Base-by-base conservation (phyloP, 2,329 filamentous ascomycete species). In the Fusarium continuum region DNA sequence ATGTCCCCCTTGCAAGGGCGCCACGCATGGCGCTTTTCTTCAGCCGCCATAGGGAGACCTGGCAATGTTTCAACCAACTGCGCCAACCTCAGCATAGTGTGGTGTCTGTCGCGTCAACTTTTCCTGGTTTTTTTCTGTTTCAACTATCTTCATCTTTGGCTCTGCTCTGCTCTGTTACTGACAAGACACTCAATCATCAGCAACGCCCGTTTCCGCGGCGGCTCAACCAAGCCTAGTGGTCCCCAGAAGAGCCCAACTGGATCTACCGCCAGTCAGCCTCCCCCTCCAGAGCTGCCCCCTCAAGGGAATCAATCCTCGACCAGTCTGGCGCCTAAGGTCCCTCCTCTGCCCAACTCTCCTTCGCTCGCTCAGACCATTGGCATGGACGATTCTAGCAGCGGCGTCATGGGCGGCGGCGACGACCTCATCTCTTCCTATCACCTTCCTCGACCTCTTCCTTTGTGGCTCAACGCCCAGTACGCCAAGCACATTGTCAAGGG, bases 401-500 rank as follows among this genome's bases (percentile, higher is more conserved):
- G 82, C 73, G 74, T 76, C 48, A 77, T 79, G 65, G 67, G 75
- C 64, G 79, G 75, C 64, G 79, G 78, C 55, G 85, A 88, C 69
- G 84, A 86, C 53, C 75, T 85, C 46, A 81, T 88, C 65, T 79
- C 80, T 67, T 80, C 80, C 11, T 88, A 88, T 72, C 86, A 89
- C 68, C 80, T 91, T 57, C 89, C 89, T 56, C 83, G 86, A 34
- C 85, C 86, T 26, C 80, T 88, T 57, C 91, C 91, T 34, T 61
- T 71, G 39, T 93, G 91, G 87, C 86, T 93, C 71, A 90, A 91
- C 72, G 84, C 89, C 46, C 81, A 87, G 64, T 90, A 91, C 73
- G 89, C 91, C 54, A 91, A 90, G 74, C 88, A 97, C 73, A 96
- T 97, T 67, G 93, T 97, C 73, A 96, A 95, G 82, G 94, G 94